phyloP scores from a whole-genome alignment of 805 yeast genomes.

The Henningerozyma blattae region DNA sequence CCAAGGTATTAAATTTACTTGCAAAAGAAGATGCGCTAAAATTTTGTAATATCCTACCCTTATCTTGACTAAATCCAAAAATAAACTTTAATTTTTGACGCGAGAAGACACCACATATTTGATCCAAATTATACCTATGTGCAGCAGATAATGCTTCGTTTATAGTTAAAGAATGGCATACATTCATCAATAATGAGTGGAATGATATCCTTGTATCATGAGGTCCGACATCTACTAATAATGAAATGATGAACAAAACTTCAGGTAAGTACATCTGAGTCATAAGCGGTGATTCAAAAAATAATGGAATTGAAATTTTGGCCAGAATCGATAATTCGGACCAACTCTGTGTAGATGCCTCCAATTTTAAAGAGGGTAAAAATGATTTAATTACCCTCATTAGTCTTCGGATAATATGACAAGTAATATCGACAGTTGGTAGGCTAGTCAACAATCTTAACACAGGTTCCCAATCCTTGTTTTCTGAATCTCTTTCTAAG shows the following conservation, averaged over 20 bases:
- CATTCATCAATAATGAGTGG: constrained; percentile 50
- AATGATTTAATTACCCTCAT: constrained; percentile 42
- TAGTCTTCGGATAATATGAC: constrained; percentile 46
- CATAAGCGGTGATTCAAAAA: constrained; percentile 55
- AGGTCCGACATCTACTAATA: constrained; percentile 41
- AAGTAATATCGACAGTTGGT: constrained; percentile 66
- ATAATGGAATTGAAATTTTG: constrained; percentile 47
- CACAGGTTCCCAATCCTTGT: constrained; percentile 52
- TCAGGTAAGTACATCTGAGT: constrained; percentile 63
- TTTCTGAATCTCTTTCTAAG: constrained; percentile 67
- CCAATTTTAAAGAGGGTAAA: constrained; percentile 29
- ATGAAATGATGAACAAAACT: constrained; percentile 51
- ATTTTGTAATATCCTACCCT: constrained; percentile 24
- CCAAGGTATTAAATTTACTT: constrained; percentile 34
- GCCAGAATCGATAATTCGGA: constrained; percentile 61
- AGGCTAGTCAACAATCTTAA: constrained; percentile 48
- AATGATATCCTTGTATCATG: constrained; percentile 45
- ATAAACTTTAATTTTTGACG: constrained; percentile 59
- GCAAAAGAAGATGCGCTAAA: constrained; percentile 28
- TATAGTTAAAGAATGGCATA: constrained; percentile 56
- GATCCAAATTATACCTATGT: constrained; percentile 31
- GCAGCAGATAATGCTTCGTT: constrained; percentile 37
- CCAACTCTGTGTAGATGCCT: constrained; percentile 43
- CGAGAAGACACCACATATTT: constrained; percentile 29
- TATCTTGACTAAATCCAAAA: constrained; percentile 55